Evolutionary conservation across 139 green algal species (phyloP), one percentile per base, ranked within the genome.

Genomic region (Asterochloris erici): DNA sequence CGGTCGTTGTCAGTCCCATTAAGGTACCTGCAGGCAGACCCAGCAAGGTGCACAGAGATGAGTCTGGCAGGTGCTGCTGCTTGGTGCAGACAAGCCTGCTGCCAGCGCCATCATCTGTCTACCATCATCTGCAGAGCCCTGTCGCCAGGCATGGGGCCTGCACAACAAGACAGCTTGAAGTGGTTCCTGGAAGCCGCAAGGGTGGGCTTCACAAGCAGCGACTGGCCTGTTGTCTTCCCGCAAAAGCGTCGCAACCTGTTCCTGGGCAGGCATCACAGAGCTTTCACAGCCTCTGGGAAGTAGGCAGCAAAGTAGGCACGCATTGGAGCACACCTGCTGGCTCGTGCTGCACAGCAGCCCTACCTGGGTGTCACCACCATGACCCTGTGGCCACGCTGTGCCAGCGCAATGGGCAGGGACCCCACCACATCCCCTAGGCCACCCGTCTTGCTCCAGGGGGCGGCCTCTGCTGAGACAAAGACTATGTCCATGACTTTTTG

Each of bases 381-480:
- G 68, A 96, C 90, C n/a, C 91, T 82, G 85, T 96, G 93, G 6
- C 93, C 93, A 2, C 93, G 83, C 26, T 82, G 79, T 0, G 92
- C 91, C 68, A 97, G 88, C 0, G 91, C 90, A 13, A 91, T 83
- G 15, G 93, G 93, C 74, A 96, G 86, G 0, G 89, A 92, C 14
- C 91, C 93, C 66, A 92, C 89, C 29, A 98, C 95, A 74, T 98
- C 96, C 14, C 95, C 96, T 81, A 98, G 92, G 27, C 96, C 96
- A 15, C 95, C 95, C 12, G 95, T 98, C 88, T 98, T 98, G 84
- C 86, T 92, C 90, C 92, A 98, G 14, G 95, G 95, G 9, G 93
- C 94, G 6, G 91, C 94, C 84, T 91, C 88, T 28, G 88, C 70
- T 24, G 78, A 82, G 62, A 89, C 82, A 83, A 90, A 87, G 24